Conservation (phyloP, 1,284 basidiomycete species). For the Cutaneotrichosporon sp. region DNA sequence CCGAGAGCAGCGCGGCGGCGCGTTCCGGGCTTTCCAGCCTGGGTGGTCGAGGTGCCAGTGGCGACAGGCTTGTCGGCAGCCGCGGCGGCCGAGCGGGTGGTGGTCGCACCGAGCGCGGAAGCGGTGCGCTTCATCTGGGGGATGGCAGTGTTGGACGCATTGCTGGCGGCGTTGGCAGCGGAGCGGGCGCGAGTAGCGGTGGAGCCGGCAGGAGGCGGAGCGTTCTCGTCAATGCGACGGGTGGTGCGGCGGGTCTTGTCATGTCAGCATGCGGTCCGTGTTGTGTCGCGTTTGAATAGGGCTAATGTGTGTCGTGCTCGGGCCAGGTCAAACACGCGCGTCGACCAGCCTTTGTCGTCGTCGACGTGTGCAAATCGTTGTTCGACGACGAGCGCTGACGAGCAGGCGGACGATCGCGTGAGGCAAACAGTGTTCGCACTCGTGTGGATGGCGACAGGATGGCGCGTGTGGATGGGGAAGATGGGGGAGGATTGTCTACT, state of each 20-base stretch:
- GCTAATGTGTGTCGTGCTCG: neutral
- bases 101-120: conserved; percentile 21
- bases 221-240: conserved; percentile 48
- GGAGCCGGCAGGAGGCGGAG: conserved; percentile 35
- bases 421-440: neutral
- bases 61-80: conserved; percentile 21
- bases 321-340: conserved; percentile 6
- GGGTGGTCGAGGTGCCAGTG: neutral
- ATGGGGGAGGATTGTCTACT: conserved; percentile 13
- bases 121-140: conserved; percentile 43
- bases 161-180: conserved; percentile 15
- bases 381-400: neutral
- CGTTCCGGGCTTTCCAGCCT: conserved; percentile 8
- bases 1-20: conserved; percentile 47
- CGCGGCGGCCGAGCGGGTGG: conserved; percentile 13
- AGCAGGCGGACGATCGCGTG: neutral
- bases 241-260: conserved; percentile 45
- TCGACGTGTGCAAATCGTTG: neutral
- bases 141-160: conserved; percentile 31
- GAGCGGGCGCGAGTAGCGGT: conserved; percentile 33
- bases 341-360: conserved; percentile 2
- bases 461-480: neutral
- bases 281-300: neutral
- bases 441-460: neutral
- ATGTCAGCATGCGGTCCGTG: conserved; percentile 11